Percentiles rank a stretch among this genome's conserved stretches.
These are phyloP conservation scores for Fusarium bulbicola DNA, from an alignment of 2,329 filamentous ascomycete species.

Conservation along the genomic window DNA sequence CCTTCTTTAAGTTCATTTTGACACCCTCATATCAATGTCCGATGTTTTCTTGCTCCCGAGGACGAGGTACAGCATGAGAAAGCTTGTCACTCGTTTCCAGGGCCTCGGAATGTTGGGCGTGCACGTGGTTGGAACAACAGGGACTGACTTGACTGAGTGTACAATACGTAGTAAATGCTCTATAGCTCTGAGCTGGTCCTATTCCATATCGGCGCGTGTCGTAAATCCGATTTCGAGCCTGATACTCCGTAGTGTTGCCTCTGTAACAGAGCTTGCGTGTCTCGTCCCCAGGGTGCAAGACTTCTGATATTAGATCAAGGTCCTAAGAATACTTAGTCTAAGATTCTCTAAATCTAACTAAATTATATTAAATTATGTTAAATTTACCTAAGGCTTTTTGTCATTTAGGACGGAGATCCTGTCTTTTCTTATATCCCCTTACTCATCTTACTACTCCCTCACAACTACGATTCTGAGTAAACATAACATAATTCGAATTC, in stretches of 20 bases:
- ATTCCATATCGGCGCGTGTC: neutral
- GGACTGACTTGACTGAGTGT: neutral
- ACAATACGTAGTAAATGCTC: neutral
- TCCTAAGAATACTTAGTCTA: too few relatives aligned
- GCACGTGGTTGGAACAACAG: constrained; percentile 24
- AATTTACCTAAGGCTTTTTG: neutral
- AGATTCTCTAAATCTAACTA: too few relatives aligned
- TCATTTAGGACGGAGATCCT: neutral
- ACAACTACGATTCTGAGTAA: neutral
- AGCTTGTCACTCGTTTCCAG: neutral
- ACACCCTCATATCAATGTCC: fast-evolving
- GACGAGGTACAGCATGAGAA: neutral
- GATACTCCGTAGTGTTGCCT: neutral
- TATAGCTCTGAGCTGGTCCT: neutral
- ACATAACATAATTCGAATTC: neutral
- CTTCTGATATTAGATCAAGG: too few relatives aligned
- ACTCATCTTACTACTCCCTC: neutral
- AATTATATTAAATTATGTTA: too few relatives aligned
- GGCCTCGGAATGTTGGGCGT: neutral
- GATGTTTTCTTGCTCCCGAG: neutral
- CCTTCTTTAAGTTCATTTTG: neutral
- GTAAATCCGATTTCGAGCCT: neutral
- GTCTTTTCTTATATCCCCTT: neutral
- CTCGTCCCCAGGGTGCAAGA: neutral
- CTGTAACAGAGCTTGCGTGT: neutral